These are phyloP conservation scores for Pseudocercospora pini-densiflorae DNA, from an alignment of 2,329 filamentous ascomycete genomes.

Conservation along the genomic window DNA sequence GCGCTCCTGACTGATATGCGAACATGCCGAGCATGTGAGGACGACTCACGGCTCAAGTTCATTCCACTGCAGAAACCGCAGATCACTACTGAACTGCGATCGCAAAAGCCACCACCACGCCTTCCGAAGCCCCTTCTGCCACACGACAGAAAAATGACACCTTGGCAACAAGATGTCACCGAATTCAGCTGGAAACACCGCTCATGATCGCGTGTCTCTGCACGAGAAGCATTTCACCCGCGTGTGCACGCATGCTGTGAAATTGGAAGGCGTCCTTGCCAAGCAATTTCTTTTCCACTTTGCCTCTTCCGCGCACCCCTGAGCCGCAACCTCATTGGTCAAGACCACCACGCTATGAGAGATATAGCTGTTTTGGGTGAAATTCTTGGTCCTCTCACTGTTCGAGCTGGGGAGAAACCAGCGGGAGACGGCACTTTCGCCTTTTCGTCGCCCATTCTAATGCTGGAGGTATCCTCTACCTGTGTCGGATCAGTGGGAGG, in stretches of 20 bases:
- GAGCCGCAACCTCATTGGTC: background rate
- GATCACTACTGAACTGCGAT: background rate
- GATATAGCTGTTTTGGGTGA: background rate
- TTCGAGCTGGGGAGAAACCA: background rate
- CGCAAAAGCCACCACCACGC: background rate
- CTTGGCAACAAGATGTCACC: too few relatives aligned
- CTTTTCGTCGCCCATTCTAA: background rate
- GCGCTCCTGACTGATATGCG: background rate
- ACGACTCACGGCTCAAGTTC: too few relatives aligned
- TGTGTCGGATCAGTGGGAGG: background rate
- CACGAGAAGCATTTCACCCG: background rate
- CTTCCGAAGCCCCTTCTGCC: too few relatives aligned
- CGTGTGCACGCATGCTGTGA: background rate
- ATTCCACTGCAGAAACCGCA: background rate
- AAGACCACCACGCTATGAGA: background rate
- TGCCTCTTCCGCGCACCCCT: background rate
- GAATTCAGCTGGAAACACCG: too few relatives aligned
- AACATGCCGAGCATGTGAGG: too few relatives aligned
- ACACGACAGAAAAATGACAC: too few relatives aligned
- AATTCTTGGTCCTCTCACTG: slow-evolving; percentile 1
- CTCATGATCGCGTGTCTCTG: background rate
- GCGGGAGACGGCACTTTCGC: background rate
- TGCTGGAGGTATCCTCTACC: background rate
- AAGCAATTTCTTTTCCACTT: background rate
- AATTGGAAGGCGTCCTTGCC: background rate